Evolutionary conservation across 2,329 filamentous ascomycete species (phyloP), one percentile per base, ranked within the genome.

Genomic region (Aspergillus fructus): DNA sequence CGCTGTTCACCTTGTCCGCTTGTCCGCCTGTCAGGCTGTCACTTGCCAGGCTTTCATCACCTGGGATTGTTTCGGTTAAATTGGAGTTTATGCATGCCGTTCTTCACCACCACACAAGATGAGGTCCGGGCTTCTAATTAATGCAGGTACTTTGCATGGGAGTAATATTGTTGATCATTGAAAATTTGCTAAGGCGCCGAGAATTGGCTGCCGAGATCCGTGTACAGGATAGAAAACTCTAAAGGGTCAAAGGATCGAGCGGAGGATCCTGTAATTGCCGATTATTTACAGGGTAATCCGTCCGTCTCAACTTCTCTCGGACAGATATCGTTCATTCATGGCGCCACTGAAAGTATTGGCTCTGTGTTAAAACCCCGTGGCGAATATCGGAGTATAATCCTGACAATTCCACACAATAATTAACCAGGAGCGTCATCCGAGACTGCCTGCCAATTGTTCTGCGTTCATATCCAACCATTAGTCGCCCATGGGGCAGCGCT

Each of bases 161-260:
- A 61, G 62, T 65, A 64, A 59, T 59, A 59, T 62, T 61, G 63
- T 42, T 61, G 63, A 62, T 64, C 61, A 40, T 49, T 56, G 39
- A n/a, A 37, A 50, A 49, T 53, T 58, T 56, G 51, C 43, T 53
- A 53, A 40, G 52, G 53, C 56, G 47, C 46, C 43, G 40, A 45
- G 59, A 63, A 61, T 46, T 62, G 63, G 57, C 49, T 40, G 45
- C 54, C 49, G 49, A 48, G 45, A 27, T 53, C 53, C 17, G 45
- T 41, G 34, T 50, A 30, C 27, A 30, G 27, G 27, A 30, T 30
- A 27, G 48, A 41, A 5, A 19, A 34, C 15, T 12, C 23, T 9
- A 45, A 49, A 24, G 23, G 39, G 19, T 50, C 49, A 48, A 55
- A 34, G 45, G 46, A 39, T 23, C 42, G 19, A 34, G 48, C 21